Conservation (phyloP, 208 protist species). For the Trypanosoma vivax region DNA sequence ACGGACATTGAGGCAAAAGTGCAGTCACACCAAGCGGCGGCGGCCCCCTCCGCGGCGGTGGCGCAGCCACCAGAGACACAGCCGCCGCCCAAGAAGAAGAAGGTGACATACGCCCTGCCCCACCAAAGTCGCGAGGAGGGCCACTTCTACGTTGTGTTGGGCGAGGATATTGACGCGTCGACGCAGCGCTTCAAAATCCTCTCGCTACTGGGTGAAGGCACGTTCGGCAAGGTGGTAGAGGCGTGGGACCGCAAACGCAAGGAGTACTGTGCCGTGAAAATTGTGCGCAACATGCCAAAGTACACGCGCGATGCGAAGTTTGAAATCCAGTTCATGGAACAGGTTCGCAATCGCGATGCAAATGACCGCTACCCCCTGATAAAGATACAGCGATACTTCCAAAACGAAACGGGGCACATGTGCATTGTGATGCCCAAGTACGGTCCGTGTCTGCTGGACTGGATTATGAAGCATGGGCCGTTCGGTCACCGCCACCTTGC, state of each 20-base stretch:
- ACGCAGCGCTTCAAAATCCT: slow-evolving; percentile 87
- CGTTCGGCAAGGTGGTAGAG: slow-evolving; percentile 86
- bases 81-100: slow-evolving; percentile 52
- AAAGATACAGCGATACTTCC: slow-evolving; percentile 79
- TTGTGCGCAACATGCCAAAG: slow-evolving; percentile 78
- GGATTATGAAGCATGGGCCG: slow-evolving; percentile 69
- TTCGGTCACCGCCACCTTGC: slow-evolving; percentile 69
- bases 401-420: slow-evolving; percentile 75
- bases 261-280: slow-evolving; percentile 86
- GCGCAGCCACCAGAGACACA: not conserved
- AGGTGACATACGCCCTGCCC: slow-evolving; percentile 77
- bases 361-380: slow-evolving; percentile 66
- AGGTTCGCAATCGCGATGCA: slow-evolving; percentile 54
- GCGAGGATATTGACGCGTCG: slow-evolving; percentile 83
- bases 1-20: slow-evolving; percentile 81
- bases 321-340: slow-evolving; percentile 86
- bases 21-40: not conserved
- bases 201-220: slow-evolving; percentile 82
- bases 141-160: slow-evolving; percentile 88
- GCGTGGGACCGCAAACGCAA: slow-evolving; percentile 83
- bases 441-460: slow-evolving; percentile 71
- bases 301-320: slow-evolving; percentile 86
- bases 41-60: slow-evolving; percentile 46
- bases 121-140: slow-evolving; percentile 86
- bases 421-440: slow-evolving; percentile 74